A percentile compares a stretch with the other conserved stretches of the same genome.
Evolutionary conservation across 345 rosid species (phyloP).

Genomic region (Citrus cavaleriei): DNA sequence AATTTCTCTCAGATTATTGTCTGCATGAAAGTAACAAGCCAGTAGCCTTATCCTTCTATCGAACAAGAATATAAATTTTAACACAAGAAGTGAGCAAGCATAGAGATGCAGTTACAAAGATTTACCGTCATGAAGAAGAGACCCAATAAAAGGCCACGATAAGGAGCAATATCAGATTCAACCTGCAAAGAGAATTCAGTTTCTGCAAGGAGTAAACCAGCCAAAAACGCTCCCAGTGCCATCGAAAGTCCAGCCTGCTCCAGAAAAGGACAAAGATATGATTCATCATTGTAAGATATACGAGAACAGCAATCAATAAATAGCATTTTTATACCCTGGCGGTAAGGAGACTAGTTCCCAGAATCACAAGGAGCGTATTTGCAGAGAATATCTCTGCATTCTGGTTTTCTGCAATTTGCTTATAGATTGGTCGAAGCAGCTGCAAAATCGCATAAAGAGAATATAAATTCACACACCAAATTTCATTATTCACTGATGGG

Average conservation of each 20-base stretch:
- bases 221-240: conserved; percentile 98
- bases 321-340: conserved; percentile 74
- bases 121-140: conserved; percentile 99
- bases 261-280: conserved; percentile 14
- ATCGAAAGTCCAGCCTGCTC: conserved; percentile 98
- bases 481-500: neutral
- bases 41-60: neutral
- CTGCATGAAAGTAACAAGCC: conserved; percentile 1
- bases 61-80: neutral
- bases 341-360: conserved; percentile 97
- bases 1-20: neutral
- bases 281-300: conserved; percentile 6
- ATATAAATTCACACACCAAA: neutral
- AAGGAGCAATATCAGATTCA: conserved; percentile 99
- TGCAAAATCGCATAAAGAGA: conserved; percentile 33
- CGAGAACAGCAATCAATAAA: conserved; percentile 17
- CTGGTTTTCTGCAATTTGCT: conserved; percentile 93
- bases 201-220: conserved; percentile 99
- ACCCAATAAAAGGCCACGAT: conserved; percentile 94
- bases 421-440: conserved; percentile 98
- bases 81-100: neutral
- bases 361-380: conserved; percentile 88
- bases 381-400: conserved; percentile 99
- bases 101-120: conserved; percentile 5
- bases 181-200: conserved; percentile 99